phyloP scores from a whole-genome alignment of 768 basidiomycete species.

The Lentinula aciculospora region DNA sequence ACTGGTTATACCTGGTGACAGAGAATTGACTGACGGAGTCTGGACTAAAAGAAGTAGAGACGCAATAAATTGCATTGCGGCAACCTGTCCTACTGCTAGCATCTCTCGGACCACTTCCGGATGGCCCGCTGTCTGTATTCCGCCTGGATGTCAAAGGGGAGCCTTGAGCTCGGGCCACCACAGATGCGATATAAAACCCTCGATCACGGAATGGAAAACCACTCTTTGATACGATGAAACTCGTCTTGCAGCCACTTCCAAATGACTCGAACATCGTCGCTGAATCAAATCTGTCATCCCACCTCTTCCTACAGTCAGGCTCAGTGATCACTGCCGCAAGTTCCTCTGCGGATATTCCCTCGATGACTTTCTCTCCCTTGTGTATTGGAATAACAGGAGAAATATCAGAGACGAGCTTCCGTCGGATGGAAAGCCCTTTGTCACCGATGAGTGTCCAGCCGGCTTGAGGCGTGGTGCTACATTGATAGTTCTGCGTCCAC shows the following conservation, averaged over 20 bases:
- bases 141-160: slow-evolving; percentile 25
- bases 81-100: slow-evolving; percentile 14
- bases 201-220: slow-evolving; percentile 90
- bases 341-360: slow-evolving; percentile 92
- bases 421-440: slow-evolving; percentile 40
- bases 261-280: slow-evolving; percentile 67
- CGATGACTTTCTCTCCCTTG: slow-evolving; percentile 85
- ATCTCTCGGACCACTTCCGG: slow-evolving; percentile 23
- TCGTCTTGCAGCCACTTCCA: slow-evolving; percentile 66
- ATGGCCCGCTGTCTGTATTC: not conserved
- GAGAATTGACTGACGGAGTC: slow-evolving; percentile 54
- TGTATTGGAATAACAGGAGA: slow-evolving; percentile 81
- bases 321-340: slow-evolving; percentile 68
- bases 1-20: slow-evolving; percentile 69
- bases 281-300: slow-evolving; percentile 86
- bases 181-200: slow-evolving; percentile 77
- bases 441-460: slow-evolving; percentile 79
- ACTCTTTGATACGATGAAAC: slow-evolving; percentile 67
- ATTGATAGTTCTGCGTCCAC: slow-evolving; percentile 72
- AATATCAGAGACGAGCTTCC: slow-evolving; percentile 69
- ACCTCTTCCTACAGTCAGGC: slow-evolving; percentile 66
- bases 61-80: slow-evolving; percentile 71
- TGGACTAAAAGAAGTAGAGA: slow-evolving; percentile 77
- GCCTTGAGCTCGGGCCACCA: slow-evolving; percentile 55
- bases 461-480: slow-evolving; percentile 36